Evolutionary conservation across 108 stramenopile genomes (phyloP).

Genomic region (Nitzschia palea): DNA sequence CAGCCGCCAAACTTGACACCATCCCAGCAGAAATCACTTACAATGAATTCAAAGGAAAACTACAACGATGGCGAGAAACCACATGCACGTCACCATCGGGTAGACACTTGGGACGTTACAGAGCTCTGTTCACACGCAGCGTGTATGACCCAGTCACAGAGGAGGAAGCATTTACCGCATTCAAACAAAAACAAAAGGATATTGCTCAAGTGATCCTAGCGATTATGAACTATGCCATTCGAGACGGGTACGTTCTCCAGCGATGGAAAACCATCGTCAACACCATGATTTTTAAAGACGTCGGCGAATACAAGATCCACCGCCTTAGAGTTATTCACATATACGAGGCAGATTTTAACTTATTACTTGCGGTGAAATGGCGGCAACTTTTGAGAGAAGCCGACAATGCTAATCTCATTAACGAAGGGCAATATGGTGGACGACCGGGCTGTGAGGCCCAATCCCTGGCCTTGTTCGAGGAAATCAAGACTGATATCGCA

Average conservation of each 20-base stretch:
- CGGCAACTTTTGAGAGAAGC: background rate
- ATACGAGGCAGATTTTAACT: constrained; percentile 10
- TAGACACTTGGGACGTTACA: background rate
- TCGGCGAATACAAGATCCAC: constrained; percentile 10
- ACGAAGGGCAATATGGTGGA: background rate
- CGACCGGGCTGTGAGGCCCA: too few species aligned
- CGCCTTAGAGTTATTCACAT: constrained; percentile 8
- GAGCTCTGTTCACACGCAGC: background rate
- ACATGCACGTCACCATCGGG: background rate
- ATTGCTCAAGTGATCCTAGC: background rate
- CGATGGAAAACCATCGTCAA: constrained; percentile 5
- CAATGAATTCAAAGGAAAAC: background rate
- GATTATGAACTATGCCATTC: background rate
- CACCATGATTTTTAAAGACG: too few species aligned
- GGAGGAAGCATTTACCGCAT: background rate
- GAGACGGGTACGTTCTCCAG: background rate
- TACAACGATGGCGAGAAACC: background rate
- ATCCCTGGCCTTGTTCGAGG: background rate
- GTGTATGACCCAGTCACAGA: background rate
- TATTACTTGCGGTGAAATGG: background rate
- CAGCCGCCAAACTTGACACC: background rate
- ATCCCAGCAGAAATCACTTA: background rate
- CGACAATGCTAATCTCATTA: background rate
- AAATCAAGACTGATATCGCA: background rate
- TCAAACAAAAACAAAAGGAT: background rate